Conservation (phyloP, 2,329 filamentous ascomycete genomes). For the Daldinia eschscholtzii region DNA sequence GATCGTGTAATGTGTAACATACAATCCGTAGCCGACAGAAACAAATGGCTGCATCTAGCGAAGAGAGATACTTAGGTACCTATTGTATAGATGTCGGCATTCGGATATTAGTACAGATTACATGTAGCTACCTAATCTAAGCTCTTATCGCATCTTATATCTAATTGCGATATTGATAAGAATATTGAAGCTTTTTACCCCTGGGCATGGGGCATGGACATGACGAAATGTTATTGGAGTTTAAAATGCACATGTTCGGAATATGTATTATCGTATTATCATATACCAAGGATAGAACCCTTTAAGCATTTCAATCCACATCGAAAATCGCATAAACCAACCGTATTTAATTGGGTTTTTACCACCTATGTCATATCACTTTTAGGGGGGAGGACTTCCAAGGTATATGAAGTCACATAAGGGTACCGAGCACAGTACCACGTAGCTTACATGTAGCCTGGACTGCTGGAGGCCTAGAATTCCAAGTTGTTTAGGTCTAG, state of each 20-base stretch:
- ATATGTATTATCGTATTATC: slow-evolving; percentile 5
- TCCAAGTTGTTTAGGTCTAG: too few species aligned
- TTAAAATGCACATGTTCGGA: neutral
- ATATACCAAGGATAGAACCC: neutral
- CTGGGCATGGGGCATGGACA: neutral
- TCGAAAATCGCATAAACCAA: slow-evolving; percentile 12
- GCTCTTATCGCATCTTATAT: neutral
- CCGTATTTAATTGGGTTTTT: neutral
- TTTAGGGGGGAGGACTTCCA: neutral
- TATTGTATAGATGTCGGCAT: neutral
- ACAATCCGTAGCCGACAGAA: neutral
- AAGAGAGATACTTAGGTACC: neutral
- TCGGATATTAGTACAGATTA: neutral
- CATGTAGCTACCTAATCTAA: neutral
- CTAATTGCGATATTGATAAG: neutral
- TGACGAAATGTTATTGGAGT: neutral
- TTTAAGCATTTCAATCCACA: neutral
- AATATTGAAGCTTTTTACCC: slow-evolving; percentile 8
- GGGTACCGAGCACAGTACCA: too few species aligned
- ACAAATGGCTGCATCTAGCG: neutral
- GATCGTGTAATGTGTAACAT: neutral
- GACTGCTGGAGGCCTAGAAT: neutral
- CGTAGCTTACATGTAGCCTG: neutral
- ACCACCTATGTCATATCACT: slow-evolving; percentile 11
- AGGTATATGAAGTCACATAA: neutral